Evolutionary conservation across 345 rosid species (phyloP).

Genomic region (Mangifera indica): DNA sequence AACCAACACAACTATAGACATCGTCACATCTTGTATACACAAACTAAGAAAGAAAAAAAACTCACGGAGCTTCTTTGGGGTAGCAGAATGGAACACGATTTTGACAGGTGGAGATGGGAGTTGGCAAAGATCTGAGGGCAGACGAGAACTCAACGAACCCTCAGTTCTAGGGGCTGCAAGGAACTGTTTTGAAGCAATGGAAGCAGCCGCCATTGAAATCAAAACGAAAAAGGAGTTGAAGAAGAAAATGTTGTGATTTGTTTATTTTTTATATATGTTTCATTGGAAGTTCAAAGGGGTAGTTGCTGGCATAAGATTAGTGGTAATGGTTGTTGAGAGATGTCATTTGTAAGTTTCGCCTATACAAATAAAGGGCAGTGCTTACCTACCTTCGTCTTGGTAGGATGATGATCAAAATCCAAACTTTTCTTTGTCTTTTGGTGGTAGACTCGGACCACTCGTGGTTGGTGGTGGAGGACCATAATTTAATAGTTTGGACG

Average conservation of each 20-base stretch:
- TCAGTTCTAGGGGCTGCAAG: slow-evolving; percentile 44
- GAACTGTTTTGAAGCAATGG: slow-evolving; percentile 44
- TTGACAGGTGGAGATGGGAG: slow-evolving; percentile 41
- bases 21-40: background rate
- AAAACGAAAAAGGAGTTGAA: slow-evolving; percentile 7
- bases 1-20: background rate
- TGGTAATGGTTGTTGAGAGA: too few relatives aligned
- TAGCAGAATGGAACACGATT: slow-evolving; percentile 41
- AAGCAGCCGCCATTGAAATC: slow-evolving; percentile 62
- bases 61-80: slow-evolving; percentile 55
- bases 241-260: slow-evolving; percentile 20
- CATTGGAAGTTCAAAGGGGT: too few relatives aligned
- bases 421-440: background rate
- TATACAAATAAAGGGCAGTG: background rate
- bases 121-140: slow-evolving; percentile 45
- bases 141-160: slow-evolving; percentile 28
- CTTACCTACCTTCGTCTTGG: slow-evolving; percentile 5
- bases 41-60: slow-evolving; percentile 15
- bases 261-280: background rate
- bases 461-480: background rate
- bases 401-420: background rate
- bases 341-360: too few relatives aligned
- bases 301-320: slow-evolving; percentile 21
- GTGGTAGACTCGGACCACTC: background rate
- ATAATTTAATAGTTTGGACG: background rate